Evolutionary conservation across 2,329 filamentous ascomycete species (phyloP).

Genomic region (Monosporascus sp.): DNA sequence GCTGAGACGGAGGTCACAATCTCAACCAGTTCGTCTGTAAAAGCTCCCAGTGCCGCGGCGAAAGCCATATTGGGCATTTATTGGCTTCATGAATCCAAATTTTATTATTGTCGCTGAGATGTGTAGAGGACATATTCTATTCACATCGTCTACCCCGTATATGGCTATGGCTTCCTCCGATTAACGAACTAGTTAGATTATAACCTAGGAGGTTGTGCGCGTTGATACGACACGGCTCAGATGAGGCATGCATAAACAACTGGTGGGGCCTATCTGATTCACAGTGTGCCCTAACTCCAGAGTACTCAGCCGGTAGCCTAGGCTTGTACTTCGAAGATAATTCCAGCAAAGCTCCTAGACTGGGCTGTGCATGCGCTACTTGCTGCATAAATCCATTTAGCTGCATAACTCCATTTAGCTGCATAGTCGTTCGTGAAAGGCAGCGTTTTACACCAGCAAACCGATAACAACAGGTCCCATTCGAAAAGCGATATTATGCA

Average conservation of each 20-base stretch:
- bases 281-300: no score
- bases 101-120: neutral
- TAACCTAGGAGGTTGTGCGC: neutral
- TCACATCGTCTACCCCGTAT: neutral
- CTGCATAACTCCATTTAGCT: no score
- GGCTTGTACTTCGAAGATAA: no score
- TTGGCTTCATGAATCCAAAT: neutral
- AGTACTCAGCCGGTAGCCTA: no score
- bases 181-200: neutral
- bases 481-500: no score
- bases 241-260: neutral
- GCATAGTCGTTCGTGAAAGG: no score
- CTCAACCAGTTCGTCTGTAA: constrained; percentile 68
- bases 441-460: no score
- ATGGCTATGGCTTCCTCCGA: neutral
- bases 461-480: no score
- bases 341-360: no score
- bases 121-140: neutral
- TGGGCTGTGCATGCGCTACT: no score
- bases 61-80: constrained; percentile 56
- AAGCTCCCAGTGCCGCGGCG: constrained; percentile 55
- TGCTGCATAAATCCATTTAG: no score
- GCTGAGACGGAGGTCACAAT: constrained; percentile 51
- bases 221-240: neutral
- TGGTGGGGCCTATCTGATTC: no score